A percentile compares a stretch with the other conserved stretches of the same genome.
phyloP scores from a whole-genome alignment of 2,329 filamentous ascomycete genomes.

The Beauveria medogensis region DNA sequence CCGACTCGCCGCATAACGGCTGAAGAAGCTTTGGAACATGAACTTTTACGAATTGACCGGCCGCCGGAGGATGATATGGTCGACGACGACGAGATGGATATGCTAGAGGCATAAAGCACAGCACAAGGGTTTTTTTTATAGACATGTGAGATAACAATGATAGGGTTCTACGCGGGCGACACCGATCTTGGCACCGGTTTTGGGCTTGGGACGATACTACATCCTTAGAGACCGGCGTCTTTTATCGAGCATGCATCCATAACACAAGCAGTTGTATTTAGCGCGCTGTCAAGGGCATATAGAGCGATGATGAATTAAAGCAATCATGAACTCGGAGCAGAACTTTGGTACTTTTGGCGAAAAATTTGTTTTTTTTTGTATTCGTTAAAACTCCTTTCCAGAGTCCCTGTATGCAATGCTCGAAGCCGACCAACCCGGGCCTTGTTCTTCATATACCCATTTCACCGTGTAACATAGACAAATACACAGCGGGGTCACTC shows the following conservation, averaged over 20 bases:
- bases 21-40: conserved; percentile 62
- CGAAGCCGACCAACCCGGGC: conserved; percentile 30
- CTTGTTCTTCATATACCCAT: conserved; percentile 15
- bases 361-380: conserved; percentile 30
- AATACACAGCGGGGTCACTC: conserved; percentile 12
- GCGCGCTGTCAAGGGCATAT: neutral
- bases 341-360: conserved; percentile 19
- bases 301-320: no score
- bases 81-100: conserved; percentile 49
- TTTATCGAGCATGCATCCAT: neutral
- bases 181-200: neutral
- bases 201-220: neutral
- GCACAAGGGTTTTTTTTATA: neutral
- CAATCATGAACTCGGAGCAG: neutral
- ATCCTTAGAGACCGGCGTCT: conserved; percentile 2
- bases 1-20: conserved; percentile 67
- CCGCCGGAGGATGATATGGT: conserved; percentile 22
- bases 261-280: neutral
- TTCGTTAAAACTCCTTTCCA: conserved; percentile 31
- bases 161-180: neutral
- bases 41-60: conserved; percentile 47
- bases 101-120: conserved; percentile 26
- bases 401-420: conserved; percentile 35
- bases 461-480: conserved; percentile 10
- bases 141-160: conserved; percentile 1